Base-by-base conservation (phyloP, 1,284 basidiomycete species). In the Melanopsichium pennsylvanicum region DNA sequence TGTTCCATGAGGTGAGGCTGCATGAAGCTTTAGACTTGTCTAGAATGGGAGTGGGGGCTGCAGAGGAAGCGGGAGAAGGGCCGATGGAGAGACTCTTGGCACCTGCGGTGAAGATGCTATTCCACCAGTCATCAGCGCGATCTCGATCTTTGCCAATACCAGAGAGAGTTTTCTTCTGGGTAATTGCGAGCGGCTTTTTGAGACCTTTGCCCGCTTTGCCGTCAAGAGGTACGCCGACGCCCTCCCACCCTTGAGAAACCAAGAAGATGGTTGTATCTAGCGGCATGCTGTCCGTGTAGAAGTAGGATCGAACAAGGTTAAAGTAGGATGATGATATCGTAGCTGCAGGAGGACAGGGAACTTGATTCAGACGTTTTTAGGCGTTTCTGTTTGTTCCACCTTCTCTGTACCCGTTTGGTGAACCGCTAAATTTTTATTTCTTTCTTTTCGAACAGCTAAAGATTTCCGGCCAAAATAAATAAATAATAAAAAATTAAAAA, bases 41-140 rank as follows among this genome's bases (percentile, higher is more conserved):
- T 19, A 51, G 33, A 4, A 43, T 49, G 0, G 60, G 47, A 7
- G 66, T 51, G 0, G 52, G 44, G 5, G 44, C 37, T 13, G 40
- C 54, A 8, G 59, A 49, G 5, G 69, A 54, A 16, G 49, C 32
- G 12, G 49, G 45, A 11, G 60, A 56, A 3, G 39, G 35, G 3
- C 68, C 61, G 22, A 73, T 69, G 7, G 55, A 54, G n/a, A 79
- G 57, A 13, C 68, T 68, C 45, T 76, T 76, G 5, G 75, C 75
- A 3, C 72, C 61, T 4, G 75, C 70, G 6, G 77, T 75, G 44
- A 79, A 81, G 32, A 81, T 69, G 45, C 75, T 75, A 47, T 81
- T 78, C 79, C 79, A 81, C 79, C 79, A 81, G 29, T 81, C 79
- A 21, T 76, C 70, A 5, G 78, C 78, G 10, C 79, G 55, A 33